Evolutionary conservation across 495 filamentous ascomycete species (phyloP).

Genomic region (Xylaria bambusicola): DNA sequence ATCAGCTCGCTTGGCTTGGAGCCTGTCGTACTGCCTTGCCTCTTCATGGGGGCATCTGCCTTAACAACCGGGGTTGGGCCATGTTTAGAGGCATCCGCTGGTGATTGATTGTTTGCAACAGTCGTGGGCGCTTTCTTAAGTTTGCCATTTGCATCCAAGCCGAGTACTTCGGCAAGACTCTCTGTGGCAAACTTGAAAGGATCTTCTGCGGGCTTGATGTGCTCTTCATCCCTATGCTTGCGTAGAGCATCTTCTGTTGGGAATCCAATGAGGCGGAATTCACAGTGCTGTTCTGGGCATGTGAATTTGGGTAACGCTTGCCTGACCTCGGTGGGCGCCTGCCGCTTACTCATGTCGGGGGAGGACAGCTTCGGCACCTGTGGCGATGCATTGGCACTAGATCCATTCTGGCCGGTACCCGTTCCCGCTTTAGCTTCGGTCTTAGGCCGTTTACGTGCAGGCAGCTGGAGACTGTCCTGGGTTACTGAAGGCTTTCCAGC

Average conservation of each 20-base stretch:
- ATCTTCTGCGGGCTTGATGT: constrained; percentile 54
- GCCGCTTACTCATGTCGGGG: constrained; percentile 50
- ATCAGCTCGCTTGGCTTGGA: constrained; percentile 28
- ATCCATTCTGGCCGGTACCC: constrained; percentile 22
- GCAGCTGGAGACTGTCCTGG: constrained; percentile 53
- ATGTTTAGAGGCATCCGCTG: constrained; percentile 43
- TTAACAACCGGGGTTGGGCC: constrained; percentile 44
- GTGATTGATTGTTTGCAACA: constrained; percentile 21
- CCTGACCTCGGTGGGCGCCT: constrained; percentile 37
- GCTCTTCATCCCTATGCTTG: constrained; percentile 55
- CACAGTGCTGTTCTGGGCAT: constrained; percentile 51
- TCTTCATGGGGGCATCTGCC: constrained; percentile 44
- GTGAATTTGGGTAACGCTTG: constrained; percentile 35
- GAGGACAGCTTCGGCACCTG: constrained; percentile 46
- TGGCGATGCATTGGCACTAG: constrained; percentile 46
- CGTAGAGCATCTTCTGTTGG: constrained; percentile 53
- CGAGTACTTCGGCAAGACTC: constrained; percentile 43
- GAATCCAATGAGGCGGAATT: constrained; percentile 51
- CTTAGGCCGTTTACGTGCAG: constrained; percentile 57
- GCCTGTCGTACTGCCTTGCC: constrained; percentile 42
- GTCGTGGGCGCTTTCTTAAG: constrained; percentile 23
- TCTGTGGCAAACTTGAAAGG: constrained; percentile 54
- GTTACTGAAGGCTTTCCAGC: constrained; percentile 46
- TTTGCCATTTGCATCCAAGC: constrained; percentile 51
- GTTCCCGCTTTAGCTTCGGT: constrained; percentile 43